These are phyloP conservation scores for Globisporangium apiculatum DNA, from an alignment of 352 stramenopile genomes.

Conservation along the genomic window DNA sequence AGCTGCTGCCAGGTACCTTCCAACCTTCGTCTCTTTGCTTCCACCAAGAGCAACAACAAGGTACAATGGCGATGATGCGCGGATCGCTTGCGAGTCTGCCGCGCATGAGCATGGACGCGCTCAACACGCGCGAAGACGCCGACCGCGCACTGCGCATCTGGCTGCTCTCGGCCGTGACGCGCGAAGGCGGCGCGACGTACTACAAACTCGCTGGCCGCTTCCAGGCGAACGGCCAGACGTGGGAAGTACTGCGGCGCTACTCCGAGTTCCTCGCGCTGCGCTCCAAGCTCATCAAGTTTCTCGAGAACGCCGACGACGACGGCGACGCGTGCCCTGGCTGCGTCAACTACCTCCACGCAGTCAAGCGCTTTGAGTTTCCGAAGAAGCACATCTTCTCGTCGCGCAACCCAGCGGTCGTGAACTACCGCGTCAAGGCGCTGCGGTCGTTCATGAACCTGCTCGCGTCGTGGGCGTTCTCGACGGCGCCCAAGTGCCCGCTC, in stretches of 20 bases:
- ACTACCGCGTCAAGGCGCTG: constrained; percentile 80
- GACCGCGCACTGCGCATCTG: constrained; percentile 56
- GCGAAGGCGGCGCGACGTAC: constrained; percentile 42
- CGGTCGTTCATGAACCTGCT: constrained; percentile 81
- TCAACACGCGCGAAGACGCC: constrained; percentile 37
- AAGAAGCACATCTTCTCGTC: constrained; percentile 86
- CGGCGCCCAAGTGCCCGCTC: constrained; percentile 75
- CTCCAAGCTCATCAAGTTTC: constrained; percentile 72
- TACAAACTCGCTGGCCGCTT: constrained; percentile 72
- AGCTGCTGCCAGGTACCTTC: not conserved
- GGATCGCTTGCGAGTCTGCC: constrained; percentile 23
- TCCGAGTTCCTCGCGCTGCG: constrained; percentile 79
- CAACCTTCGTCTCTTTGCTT: not conserved
- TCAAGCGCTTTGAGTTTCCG: constrained; percentile 76
- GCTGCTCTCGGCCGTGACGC: constrained; percentile 48
- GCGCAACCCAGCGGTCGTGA: constrained; percentile 62
- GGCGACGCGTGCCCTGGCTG: constrained; percentile 73
- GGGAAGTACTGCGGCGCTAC: constrained; percentile 79
- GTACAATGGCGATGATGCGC: constrained; percentile 18
- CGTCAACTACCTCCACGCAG: constrained; percentile 69
- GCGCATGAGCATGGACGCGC: constrained; percentile 45
- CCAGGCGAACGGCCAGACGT: constrained; percentile 52
- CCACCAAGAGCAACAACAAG: constrained; percentile 3
- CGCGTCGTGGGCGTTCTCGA: constrained; percentile 76
- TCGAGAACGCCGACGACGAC: constrained; percentile 52